Base-by-base conservation (phyloP, 257 asterid species). In the Ophiorrhiza pumila region DNA sequence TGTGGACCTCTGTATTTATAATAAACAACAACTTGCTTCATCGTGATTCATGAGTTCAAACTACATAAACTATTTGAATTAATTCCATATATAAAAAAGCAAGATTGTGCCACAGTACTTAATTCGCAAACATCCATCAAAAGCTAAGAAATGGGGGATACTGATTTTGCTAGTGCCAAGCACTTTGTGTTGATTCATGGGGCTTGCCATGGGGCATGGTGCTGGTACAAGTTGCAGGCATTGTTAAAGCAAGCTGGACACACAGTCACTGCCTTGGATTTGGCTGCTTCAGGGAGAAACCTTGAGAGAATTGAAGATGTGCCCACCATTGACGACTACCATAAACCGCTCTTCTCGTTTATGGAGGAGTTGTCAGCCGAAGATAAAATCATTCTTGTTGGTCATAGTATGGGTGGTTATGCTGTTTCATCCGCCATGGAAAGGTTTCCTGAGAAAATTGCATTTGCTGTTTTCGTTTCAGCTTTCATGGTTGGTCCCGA, bases 341-440 rank as follows among this genome's bases (percentile, higher is more conserved):
- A 68, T 15, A 15, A 55, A 32, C 73, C 73, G 0, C 58, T 68
- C 13, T 50, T 7, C 47, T 31, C 47, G 11, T 68, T 31, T 15
- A 34, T 68, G 62, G 73, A 52, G 4, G 58, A 6, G 22, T 17
- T 68, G 47, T 10, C 60, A 4, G 57, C n/a, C 7, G 42, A 50
- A 31, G 49, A 50, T 23, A 50, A 49, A 18, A 47, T 68, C 47
- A 50, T 68, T 34, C 18, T 68, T 15, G 73, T 68, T 0, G 73
- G 73, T 18, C 73, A 68, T 29, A 68, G 73, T 34, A 49, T 31
- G 45, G 73, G 73, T 34, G 73, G 73, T 31, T 68, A 49, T n/a
- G 73, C 73, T 8, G 73, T 68, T 22, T 68, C 73, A 61, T 50
- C 73, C 45, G 46, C 73, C 29, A 68, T 68, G 73, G 73, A 68